Base-by-base conservation (phyloP, 176 grass and related monocot genomes). In the Avena insularis region DNA sequence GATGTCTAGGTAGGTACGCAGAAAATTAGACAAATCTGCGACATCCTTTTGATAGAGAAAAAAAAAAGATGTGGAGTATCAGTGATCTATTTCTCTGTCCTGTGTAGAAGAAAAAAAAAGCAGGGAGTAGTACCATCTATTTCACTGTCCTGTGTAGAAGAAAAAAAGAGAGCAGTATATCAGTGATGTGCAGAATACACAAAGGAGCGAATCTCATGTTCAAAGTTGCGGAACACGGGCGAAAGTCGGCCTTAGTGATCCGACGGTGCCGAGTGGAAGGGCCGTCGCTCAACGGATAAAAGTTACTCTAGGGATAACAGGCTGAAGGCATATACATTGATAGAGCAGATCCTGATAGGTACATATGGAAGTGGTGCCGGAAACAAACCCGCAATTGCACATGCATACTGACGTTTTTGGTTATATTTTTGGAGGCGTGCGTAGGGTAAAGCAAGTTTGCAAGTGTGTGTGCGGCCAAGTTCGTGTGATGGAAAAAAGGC, bases 401-500 rank as follows among this genome's bases (percentile, higher is more conserved):
- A 17, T 9, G 3, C 48, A 19, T 31, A 77, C 15, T 53, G 23
- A 33, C 73, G 8, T 54, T 77, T 77, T 17, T 54, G 2, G 2
- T 16, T 77, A 17, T 51, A 11, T 77, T 77, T 76, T 77, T 77
- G 73, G 3, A 51, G 47, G 0, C 14, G 40, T 21, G 69, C 48
- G 12, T 27, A 9, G 23, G 48, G 3, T 53, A 75, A 75, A 75
- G 72, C 71, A 75, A 13, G 21, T 75, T 75, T 75, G 48, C 71
- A 75, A 50, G 13, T 75, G 72, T 75, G 12, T 8, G 6, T 47
- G 19, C 74, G 74, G 74, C 15, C 74, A 77, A 77, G 40, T 47
- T 53, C 20, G 12, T 64, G 68, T 83, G 50, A 20, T 59, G 49
- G 62, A 40, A 43, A 43, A 43, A 69, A 79, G 87, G 40, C 9